Evolutionary conservation across 257 asterid genomes (phyloP).

Genomic region (Solanum acaule): DNA sequence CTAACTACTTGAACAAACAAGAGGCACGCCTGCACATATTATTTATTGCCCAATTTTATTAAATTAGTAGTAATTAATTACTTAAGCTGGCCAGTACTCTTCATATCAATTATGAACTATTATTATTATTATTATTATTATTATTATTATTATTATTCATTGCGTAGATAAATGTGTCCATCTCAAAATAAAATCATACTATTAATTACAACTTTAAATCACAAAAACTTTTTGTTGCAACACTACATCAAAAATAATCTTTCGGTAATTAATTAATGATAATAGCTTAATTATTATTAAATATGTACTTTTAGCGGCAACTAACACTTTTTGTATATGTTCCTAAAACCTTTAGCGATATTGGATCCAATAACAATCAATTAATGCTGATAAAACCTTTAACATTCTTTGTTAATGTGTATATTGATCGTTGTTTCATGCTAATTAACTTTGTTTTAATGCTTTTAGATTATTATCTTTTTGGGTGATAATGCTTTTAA

Average conservation of each 20-base stretch:
- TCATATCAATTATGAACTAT: conserved; percentile 9
- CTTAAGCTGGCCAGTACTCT: not conserved
- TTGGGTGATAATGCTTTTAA: too few species aligned
- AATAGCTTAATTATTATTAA: too few species aligned
- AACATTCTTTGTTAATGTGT: too few species aligned
- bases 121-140: not conserved
- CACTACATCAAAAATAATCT: too few species aligned
- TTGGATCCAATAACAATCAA: too few species aligned
- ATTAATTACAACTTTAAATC: not conserved
- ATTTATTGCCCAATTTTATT: not conserved
- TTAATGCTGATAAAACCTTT: too few species aligned
- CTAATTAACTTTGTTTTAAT: too few species aligned
- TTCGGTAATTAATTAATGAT: too few species aligned
- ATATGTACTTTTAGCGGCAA: too few species aligned
- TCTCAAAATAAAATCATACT: not conserved
- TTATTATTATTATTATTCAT: not conserved
- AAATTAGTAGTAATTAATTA: not conserved
- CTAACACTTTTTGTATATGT: too few species aligned
- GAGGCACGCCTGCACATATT: conserved; percentile 24
- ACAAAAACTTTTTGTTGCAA: not conserved
- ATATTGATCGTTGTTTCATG: not conserved
- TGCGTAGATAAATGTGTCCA: not conserved
- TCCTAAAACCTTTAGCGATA: too few species aligned
- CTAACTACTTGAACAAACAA: conserved; percentile 21
- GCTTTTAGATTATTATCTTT: too few species aligned